phyloP scores from a whole-genome alignment of 2,329 filamentous ascomycete genomes.

The Fusarium sulawesiense region DNA sequence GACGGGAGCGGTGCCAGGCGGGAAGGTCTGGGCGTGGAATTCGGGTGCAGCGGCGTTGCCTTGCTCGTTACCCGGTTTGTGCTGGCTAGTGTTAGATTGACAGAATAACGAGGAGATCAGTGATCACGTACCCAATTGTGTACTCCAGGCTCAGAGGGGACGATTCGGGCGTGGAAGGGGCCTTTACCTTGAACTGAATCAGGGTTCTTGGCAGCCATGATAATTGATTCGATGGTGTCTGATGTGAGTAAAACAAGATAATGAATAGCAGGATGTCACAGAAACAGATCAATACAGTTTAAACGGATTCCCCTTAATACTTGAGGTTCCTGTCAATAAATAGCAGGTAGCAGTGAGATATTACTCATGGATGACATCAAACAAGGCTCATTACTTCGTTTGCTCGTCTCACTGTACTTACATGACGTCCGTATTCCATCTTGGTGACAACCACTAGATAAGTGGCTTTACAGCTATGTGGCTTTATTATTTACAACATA shows the following conservation, averaged over 20 bases:
- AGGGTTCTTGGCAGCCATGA: not conserved
- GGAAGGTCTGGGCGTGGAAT: not conserved
- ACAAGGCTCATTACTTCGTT: not conserved
- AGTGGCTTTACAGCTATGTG: not conserved
- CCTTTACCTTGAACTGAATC: not conserved
- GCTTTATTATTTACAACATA: not conserved
- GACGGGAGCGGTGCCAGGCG: not conserved
- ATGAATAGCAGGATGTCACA: rapidly evolving
- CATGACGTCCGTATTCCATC: not conserved
- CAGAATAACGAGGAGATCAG: rapidly evolving
- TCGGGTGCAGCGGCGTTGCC: not conserved
- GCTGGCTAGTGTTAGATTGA: not conserved
- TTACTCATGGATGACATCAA: not conserved
- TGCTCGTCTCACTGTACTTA: not conserved
- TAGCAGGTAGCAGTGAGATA: too few relatives aligned
- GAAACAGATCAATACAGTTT: not conserved
- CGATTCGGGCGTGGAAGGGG: not conserved
- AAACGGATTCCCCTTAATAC: not conserved
- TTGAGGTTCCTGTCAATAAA: not conserved
- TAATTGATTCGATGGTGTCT: not conserved
- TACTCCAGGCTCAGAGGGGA: not conserved
- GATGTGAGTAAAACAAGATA: rapidly evolving
- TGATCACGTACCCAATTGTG: not conserved
- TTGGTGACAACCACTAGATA: not conserved
- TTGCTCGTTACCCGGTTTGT: conserved; percentile 1